Conservation (phyloP, 768 basidiomycete species). For the Xerocomus spinulosus region DNA sequence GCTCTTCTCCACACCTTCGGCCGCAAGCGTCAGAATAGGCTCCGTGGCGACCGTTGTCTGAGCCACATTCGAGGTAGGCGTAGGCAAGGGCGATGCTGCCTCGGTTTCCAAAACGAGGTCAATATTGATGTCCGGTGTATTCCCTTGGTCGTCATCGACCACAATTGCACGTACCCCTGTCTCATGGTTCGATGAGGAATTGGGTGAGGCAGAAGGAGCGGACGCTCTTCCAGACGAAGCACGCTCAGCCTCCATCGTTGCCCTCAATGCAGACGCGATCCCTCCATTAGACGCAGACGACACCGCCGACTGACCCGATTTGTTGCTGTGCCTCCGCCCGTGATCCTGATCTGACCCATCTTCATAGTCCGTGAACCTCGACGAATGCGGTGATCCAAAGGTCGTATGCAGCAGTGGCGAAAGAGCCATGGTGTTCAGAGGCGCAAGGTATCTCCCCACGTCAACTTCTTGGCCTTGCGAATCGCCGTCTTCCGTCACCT, state of each 20-base stretch:
- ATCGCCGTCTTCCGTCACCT: slow-evolving; percentile 9
- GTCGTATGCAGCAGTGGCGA: slow-evolving; percentile 40
- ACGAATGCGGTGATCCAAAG: slow-evolving; percentile 38
- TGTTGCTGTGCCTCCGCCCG: slow-evolving; percentile 14
- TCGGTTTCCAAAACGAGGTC: slow-evolving; percentile 10
- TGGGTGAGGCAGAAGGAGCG: too few species aligned
- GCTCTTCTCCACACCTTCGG: slow-evolving; percentile 10
- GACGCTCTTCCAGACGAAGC: neutral
- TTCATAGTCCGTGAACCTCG: slow-evolving; percentile 27
- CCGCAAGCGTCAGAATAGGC: slow-evolving; percentile 4
- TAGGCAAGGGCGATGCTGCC: slow-evolving; percentile 6
- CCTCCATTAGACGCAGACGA: slow-evolving; percentile 5
- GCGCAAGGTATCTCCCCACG: neutral
- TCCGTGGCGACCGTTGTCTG: slow-evolving; percentile 15
- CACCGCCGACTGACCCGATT: slow-evolving; percentile 11
- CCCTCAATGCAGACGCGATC: slow-evolving; percentile 14
- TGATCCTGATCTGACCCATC: slow-evolving; percentile 26
- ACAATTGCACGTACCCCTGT: slow-evolving; percentile 9
- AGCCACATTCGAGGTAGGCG: slow-evolving; percentile 3
- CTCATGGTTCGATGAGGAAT: neutral
- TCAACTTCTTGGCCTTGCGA: slow-evolving; percentile 9
- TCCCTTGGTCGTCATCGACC: slow-evolving; percentile 15
- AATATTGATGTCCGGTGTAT: slow-evolving; percentile 5
- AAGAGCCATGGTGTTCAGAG: slow-evolving; percentile 6
- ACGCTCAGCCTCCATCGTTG: slow-evolving; percentile 13